Evolutionary conservation across 371 early-diverging fungal genomes (phyloP).

Genomic region (Mortierella sp.): DNA sequence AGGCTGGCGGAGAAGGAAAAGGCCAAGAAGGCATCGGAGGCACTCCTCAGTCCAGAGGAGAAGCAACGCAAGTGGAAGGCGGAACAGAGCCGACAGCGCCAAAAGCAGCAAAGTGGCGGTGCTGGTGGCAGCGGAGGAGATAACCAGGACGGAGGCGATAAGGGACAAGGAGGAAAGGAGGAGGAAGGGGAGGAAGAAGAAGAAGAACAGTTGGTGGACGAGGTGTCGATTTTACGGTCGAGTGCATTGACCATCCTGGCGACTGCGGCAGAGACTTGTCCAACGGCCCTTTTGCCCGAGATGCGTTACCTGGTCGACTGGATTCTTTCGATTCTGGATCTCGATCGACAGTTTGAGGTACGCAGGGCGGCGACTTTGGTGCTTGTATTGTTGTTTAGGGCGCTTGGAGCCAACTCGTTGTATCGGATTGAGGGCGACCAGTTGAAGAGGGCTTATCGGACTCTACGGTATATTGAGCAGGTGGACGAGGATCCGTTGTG

Average conservation of each 20-base stretch:
- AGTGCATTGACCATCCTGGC: conserved; percentile 85
- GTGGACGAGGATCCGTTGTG: conserved; percentile 80
- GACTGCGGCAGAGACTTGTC: conserved; percentile 80
- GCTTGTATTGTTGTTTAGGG: conserved; percentile 79
- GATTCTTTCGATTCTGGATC: conserved; percentile 74
- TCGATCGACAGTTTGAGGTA: conserved; percentile 74
- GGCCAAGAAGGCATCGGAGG: conserved; percentile 35
- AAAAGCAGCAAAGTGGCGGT: not conserved
- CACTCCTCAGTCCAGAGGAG: conserved; percentile 43
- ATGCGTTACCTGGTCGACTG: conserved; percentile 77
- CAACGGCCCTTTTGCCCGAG: conserved; percentile 76
- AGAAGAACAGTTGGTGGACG: conserved; percentile 37
- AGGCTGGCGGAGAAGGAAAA: conserved; percentile 22
- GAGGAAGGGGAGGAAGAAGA: conserved; percentile 12
- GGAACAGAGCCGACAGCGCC: conserved; percentile 17
- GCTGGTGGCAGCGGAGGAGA: not conserved
- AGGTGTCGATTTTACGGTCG: conserved; percentile 58
- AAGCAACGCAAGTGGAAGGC: conserved; percentile 44
- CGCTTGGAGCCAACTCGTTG: conserved; percentile 69
- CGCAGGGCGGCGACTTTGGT: conserved; percentile 80
- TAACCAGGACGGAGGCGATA: not conserved
- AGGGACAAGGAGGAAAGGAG: not conserved
- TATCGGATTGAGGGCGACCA: conserved; percentile 70
- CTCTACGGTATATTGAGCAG: conserved; percentile 74
- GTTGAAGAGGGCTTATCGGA: conserved; percentile 68